Base-by-base conservation (phyloP, 371 early-diverging fungal species). In the Rhizopus delemar region DNA sequence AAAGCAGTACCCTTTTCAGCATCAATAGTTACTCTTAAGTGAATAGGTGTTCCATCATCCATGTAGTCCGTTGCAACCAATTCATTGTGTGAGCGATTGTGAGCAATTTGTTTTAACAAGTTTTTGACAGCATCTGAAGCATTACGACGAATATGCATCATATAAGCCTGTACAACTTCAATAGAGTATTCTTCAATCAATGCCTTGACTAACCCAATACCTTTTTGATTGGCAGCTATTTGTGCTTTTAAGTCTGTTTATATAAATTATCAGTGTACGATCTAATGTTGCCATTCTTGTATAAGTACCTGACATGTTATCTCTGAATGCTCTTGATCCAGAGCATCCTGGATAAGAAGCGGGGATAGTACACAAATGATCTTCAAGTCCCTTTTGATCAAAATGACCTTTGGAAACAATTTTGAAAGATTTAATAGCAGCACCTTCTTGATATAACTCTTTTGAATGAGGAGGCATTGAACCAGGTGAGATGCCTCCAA, bases 171-270 rank as follows among this genome's bases (percentile, higher is more conserved):
- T 0, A 97, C 96, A 0, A 90, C 88, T n/a, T 87, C 81, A 41
- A 95, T 68, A 0, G 90, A 87, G 59, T 92, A 95, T 66, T 96
- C 95, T 7, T 71, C 65, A 59, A 96, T 94, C 53, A 98, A 74
- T 6, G 80, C 75, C 59, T 86, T 82, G 15, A 96, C 89, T 13
- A 98, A 86, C 2, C 63, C 66, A 46, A 97, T 96, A 5, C 98
- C 98, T 51, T 91, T 86, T 62, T 96, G 91, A 70, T 98, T 98
- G 31, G 98, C 97, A 5, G 98, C 97, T 49, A 97, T 92, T 58
- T 93, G 93, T 0, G 93, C 95, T 76, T 95, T 94, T 59, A 98
- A 70, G 67, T 98, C 98, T 73, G 13, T 11, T 39, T 22, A 41
- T 35, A 38, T 22, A 22, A 22, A 22, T 22, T 22, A 2, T 33